Evolutionary conservation across 176 grass and related monocot species (phyloP), one percentile per base, ranked within the genome.

Genomic region (Zizania latifolia): DNA sequence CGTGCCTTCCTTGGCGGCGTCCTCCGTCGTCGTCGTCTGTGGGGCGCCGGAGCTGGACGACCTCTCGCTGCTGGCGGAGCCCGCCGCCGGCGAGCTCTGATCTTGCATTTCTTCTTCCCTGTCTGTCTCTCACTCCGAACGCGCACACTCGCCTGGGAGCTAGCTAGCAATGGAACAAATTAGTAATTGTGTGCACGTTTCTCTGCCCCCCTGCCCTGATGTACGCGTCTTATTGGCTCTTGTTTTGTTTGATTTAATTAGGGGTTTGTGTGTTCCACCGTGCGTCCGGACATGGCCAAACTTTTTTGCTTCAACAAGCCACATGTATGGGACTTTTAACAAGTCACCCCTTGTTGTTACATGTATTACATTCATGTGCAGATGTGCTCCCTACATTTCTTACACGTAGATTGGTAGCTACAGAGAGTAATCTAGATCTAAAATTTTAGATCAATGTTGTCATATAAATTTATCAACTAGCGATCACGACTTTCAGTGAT

Each of bases 1-100:
- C 39, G 76, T 76, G 80, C 90, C 93, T 93, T 97, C 84, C 66
- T 89, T 90, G 70, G 83, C 13, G 8, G 83, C 87, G 4, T 86
- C 85, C n/a, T n/a, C n/a, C n/a, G n/a, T n/a, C n/a, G n/a, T n/a
- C n/a, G n/a, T n/a, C 27, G 87, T 90, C 13, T 80, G 86, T 4
- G 40, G 81, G 6, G 70, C 83, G n/a, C n/a, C n/a, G 6, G 95
- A 94, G 82, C 92, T 94, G 9, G 89, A 99, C 15, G 92, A 99
- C 70, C 92, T 84, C 58, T 92, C 89, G 87, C 92, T 99, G 86
- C 95, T 99, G 59, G n/a, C n/a, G n/a, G 92, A 99, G 65, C 68
- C 89, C 58, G 87, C 87, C 65, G 88, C 83, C 67, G 75, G 90
- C 32, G 82, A 71, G 65, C 74, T 79, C 77, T 83, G 95, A 8